These are phyloP conservation scores for Suaeda aralocaspica DNA, from an alignment of 148 eudicot genomes.

Conservation along the genomic window DNA sequence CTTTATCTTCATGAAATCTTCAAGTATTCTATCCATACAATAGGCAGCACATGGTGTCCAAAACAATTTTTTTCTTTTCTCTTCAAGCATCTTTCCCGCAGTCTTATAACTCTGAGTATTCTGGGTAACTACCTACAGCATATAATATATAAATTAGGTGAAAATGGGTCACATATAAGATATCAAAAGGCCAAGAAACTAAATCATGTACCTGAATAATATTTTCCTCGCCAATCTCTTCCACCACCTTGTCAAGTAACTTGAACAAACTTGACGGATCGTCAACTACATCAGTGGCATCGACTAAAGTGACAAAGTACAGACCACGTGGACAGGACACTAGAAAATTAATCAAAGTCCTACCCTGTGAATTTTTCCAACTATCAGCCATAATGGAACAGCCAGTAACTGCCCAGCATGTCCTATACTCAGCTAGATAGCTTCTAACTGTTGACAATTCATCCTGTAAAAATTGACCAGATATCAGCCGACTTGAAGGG, in stretches of 20 bases:
- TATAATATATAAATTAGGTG: neutral
- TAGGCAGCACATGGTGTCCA: conserved; percentile 93
- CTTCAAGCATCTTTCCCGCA: conserved; percentile 98
- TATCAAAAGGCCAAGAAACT: conserved; percentile 6
- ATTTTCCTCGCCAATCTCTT: conserved; percentile 88
- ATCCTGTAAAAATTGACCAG: conserved; percentile 75
- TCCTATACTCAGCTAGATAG: conserved; percentile 63
- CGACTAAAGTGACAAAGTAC: conserved; percentile 70
- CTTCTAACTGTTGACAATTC: conserved; percentile 57
- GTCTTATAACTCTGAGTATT: conserved; percentile 67
- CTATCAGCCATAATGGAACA: conserved; percentile 92
- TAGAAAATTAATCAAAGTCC: conserved; percentile 64
- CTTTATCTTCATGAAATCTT: conserved; percentile 68
- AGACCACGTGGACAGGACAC: conserved; percentile 92
- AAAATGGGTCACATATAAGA: neutral
- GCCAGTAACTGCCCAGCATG: conserved; percentile 91
- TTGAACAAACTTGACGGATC: conserved; percentile 59
- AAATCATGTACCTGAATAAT: conserved; percentile 67
- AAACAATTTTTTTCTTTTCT: conserved; percentile 63
- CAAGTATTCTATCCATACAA: conserved; percentile 74
- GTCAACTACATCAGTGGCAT: conserved; percentile 69
- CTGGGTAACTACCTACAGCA: conserved; percentile 72
- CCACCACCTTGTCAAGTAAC: conserved; percentile 80
- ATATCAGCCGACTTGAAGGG: conserved; percentile 60
- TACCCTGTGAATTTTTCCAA: conserved; percentile 69